These are phyloP conservation scores for Aspergillus steynii DNA, from an alignment of 495 filamentous ascomycete species.

Conservation along the genomic window DNA sequence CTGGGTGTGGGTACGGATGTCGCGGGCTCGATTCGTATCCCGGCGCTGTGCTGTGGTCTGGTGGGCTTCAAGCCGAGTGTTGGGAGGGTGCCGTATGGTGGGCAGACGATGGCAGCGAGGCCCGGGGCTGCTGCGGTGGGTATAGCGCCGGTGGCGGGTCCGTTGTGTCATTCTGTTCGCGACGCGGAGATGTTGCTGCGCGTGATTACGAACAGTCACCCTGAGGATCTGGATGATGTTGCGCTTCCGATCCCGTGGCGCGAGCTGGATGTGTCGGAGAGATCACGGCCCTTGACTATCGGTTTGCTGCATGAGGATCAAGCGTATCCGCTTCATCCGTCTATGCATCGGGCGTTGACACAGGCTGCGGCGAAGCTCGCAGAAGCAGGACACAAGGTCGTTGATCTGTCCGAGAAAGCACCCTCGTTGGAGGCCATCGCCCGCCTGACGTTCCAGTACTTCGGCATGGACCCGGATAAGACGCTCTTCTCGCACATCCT, in stretches of 20 bases:
- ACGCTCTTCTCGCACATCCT: conserved; percentile 14
- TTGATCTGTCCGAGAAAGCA: conserved; percentile 30
- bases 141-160: conserved; percentile 36
- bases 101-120: conserved; percentile 38
- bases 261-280: not conserved
- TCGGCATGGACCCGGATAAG: conserved; percentile 24
- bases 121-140: conserved; percentile 44
- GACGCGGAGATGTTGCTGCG: conserved; percentile 32
- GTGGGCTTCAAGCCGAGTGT: conserved; percentile 62
- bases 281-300: conserved; percentile 34
- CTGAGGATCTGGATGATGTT: conserved; percentile 21
- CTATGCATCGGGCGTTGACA: conserved; percentile 47
- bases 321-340: conserved; percentile 52
- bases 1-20: conserved; percentile 69
- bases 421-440: conserved; percentile 21
- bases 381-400: conserved; percentile 42
- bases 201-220: conserved; percentile 12
- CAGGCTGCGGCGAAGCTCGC: conserved; percentile 39
- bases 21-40: conserved; percentile 60
- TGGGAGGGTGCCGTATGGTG: conserved; percentile 50
- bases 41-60: conserved; percentile 60
- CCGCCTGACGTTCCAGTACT: conserved; percentile 28
- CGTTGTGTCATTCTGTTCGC: conserved; percentile 37
- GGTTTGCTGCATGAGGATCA: conserved; percentile 56
- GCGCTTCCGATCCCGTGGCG: conserved; percentile 24